phyloP scores from a whole-genome alignment of 352 stramenopile species.

The Pythium folliculosum region DNA sequence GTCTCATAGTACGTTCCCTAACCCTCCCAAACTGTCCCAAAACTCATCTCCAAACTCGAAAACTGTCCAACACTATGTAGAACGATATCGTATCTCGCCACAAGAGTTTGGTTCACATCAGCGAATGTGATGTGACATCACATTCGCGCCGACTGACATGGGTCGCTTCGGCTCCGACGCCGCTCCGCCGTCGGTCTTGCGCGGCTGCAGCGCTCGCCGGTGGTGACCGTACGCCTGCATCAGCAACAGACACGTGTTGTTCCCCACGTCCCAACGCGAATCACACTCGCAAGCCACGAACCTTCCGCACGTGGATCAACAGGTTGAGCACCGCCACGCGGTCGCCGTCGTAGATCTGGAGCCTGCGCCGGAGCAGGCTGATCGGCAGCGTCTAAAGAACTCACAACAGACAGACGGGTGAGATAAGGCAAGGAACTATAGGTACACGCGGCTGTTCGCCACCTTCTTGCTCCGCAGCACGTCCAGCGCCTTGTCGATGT shows the following conservation, averaged over 20 bases:
- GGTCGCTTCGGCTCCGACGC: too few relatives aligned
- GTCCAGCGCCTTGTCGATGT: conserved; percentile 64
- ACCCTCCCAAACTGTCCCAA: too few relatives aligned
- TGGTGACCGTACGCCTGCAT: not conserved
- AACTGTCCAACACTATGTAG: too few relatives aligned
- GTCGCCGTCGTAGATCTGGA: conserved; percentile 40
- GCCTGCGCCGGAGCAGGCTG: conserved; percentile 27
- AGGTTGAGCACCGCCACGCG: conserved; percentile 10
- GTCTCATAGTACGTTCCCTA: too few relatives aligned
- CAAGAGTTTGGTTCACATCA: too few relatives aligned
- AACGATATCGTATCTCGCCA: too few relatives aligned
- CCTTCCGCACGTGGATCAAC: conserved; percentile 15
- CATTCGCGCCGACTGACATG: too few relatives aligned
- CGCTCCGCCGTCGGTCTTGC: not conserved
- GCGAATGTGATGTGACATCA: too few relatives aligned
- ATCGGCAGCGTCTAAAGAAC: conserved; percentile 40
- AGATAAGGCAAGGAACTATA: not conserved
- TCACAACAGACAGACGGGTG: conserved; percentile 25
- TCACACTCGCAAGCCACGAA: too few relatives aligned
- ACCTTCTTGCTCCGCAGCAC: conserved; percentile 73
- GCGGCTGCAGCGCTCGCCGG: not conserved
- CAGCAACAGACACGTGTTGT: too few relatives aligned
- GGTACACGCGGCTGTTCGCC: not conserved
- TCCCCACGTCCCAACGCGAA: not conserved
- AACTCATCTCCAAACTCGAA: too few relatives aligned